phyloP scores from a whole-genome alignment of 1,284 basidiomycete species.

The Lentinus polychrous region DNA sequence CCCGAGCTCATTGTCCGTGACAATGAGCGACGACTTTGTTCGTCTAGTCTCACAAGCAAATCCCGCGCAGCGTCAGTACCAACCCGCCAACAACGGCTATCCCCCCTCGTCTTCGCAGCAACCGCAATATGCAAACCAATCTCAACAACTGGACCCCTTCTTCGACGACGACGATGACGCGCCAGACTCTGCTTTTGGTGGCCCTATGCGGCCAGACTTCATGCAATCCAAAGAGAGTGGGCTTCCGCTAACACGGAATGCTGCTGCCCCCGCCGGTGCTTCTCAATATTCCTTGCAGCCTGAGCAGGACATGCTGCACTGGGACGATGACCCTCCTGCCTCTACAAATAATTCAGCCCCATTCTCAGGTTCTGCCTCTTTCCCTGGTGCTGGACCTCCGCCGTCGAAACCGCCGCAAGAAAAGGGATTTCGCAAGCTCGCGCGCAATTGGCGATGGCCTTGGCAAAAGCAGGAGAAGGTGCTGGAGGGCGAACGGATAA shows the following conservation, averaged over 20 bases:
- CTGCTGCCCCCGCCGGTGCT: slow-evolving; percentile 54
- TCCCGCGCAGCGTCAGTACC: slow-evolving; percentile 55
- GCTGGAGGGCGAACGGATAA: slow-evolving; percentile 57
- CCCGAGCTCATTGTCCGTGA: slow-evolving; percentile 11
- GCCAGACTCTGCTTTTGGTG: slow-evolving; percentile 59
- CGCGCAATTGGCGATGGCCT: slow-evolving; percentile 64
- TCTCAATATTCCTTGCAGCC: slow-evolving; percentile 37
- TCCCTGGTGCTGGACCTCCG: slow-evolving; percentile 23
- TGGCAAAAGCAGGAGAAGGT: slow-evolving; percentile 66
- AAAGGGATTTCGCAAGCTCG: slow-evolving; percentile 17
- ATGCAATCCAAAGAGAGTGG: slow-evolving; percentile 70
- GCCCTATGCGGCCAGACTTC: slow-evolving; percentile 28
- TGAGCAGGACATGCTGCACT: slow-evolving; percentile 47
- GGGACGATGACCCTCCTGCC: slow-evolving; percentile 57
- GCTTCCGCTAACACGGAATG: slow-evolving; percentile 49
- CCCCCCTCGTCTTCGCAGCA: slow-evolving; percentile 37
- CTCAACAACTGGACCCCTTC: slow-evolving; percentile 65
- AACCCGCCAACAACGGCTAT: slow-evolving; percentile 50
- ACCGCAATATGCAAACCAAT: slow-evolving; percentile 9
- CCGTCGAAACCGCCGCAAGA: slow-evolving; percentile 12
- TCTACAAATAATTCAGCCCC: slow-evolving; percentile 30
- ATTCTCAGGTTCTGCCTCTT: slow-evolving; percentile 38
- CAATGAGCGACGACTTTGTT: slow-evolving; percentile 70
- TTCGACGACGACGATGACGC: slow-evolving; percentile 67
- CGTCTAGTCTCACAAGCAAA: slow-evolving; percentile 67